Base-by-base conservation (phyloP, 202 grass and related monocot species). In the Panicum virgatum region DNA sequence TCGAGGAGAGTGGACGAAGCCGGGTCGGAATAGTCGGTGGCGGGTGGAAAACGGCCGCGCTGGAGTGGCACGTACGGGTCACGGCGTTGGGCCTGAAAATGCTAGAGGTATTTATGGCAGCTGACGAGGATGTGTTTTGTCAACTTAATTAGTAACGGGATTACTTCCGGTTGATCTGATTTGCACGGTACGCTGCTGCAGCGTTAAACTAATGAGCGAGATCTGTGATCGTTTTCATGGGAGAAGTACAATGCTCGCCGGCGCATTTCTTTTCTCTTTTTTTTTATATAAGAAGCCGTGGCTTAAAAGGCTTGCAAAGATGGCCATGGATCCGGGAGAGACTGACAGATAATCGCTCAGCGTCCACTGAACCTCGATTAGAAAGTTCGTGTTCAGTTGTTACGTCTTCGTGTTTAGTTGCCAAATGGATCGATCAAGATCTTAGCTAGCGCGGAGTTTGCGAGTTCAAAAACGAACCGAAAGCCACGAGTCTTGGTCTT, bases 231-330 rank as follows among this genome's bases (percentile, higher is more conserved):
- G 23, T 42, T 72, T 53, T 53, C 56, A 3, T 18, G 39, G 42
- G 48, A 39, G 3, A 32, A 62, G 85, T 69, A 39, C 16, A 12
- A 2, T 10, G 0, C 15, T 66, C 47, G 69, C 11, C 60, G 11
- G 29, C 38, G 29, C 19, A 26, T 52, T 68, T 45, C 3, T 69
- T 65, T 51, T 4, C n/a, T n/a, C n/a, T 51, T 11, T 45, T 1
- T 25, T 15, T 23, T 1, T 16, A 34, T 4, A 34, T 0, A 3
- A 0, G 0, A 14, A 48, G 43, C 43, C 67, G 67, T 70, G 43
- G 14, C 67, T 70, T 70, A 15, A 70, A 52, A 34, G 29, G 69
- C 10, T n/a, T 53, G 47, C 29, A 51, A 73, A 84, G 56, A 30
- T 32, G 43, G 34, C n/a, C 40, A 57, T 0, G 7, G 5, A 9